Conservation (phyloP, 768 basidiomycete genomes). For the Paxillus involutus region DNA sequence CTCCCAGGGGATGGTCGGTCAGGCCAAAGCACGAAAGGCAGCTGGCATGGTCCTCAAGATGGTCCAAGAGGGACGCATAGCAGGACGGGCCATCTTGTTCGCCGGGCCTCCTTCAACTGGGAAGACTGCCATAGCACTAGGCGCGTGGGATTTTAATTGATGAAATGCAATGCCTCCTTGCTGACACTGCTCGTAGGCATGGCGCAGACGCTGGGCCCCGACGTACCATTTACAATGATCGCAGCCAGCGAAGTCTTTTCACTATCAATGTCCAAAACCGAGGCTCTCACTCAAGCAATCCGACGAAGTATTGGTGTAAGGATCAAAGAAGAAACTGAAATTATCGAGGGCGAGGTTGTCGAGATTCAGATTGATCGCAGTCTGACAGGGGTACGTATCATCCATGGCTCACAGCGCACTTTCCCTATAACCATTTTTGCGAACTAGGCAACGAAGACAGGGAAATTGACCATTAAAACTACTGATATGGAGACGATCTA, state of each 20-base stretch:
- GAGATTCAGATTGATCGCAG: slow-evolving; percentile 98
- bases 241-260: slow-evolving; percentile 98
- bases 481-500: slow-evolving; percentile 99
- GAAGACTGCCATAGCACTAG: slow-evolving; percentile 97
- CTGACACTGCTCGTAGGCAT: slow-evolving; percentile 58
- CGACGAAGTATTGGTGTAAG: slow-evolving; percentile 94
- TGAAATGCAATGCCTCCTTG: background rate
- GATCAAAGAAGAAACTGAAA: slow-evolving; percentile 96
- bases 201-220: slow-evolving; percentile 91
- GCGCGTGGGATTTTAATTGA: slow-evolving; percentile 41
- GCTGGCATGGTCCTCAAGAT: slow-evolving; percentile 98
- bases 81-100: slow-evolving; percentile 94
- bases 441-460: slow-evolving; percentile 92
- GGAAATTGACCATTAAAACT: slow-evolving; percentile 95
- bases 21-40: slow-evolving; percentile 93
- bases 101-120: slow-evolving; percentile 97
- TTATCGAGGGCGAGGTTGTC: slow-evolving; percentile 97
- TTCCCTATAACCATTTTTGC: background rate
- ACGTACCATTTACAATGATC: slow-evolving; percentile 98
- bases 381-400: slow-evolving; percentile 77
- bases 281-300: slow-evolving; percentile 96
- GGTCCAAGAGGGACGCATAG: slow-evolving; percentile 95
- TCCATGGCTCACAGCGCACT: background rate
- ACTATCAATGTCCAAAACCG: slow-evolving; percentile 97
- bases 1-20: slow-evolving; percentile 96